Evolutionary conservation across 208 protist species (phyloP).

Genomic region (Crithidia mellificae): DNA sequence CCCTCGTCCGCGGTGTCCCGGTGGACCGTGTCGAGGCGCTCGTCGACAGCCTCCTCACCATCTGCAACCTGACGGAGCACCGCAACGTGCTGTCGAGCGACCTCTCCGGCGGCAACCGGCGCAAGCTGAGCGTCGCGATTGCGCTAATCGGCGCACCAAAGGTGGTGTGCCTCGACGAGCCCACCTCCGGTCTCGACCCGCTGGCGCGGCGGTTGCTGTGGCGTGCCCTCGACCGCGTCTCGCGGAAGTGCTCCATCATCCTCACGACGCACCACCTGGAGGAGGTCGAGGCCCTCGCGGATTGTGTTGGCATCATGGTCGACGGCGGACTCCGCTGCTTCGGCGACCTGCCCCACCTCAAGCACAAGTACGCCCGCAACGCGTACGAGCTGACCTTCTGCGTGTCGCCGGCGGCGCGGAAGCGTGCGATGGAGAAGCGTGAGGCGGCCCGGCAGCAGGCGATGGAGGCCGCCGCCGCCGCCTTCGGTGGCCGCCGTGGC

Average conservation of each 20-base stretch:
- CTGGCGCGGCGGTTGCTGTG: conserved; percentile 77
- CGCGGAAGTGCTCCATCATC: conserved; percentile 70
- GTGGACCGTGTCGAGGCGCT: conserved; percentile 22
- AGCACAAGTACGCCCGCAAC: conserved; percentile 80
- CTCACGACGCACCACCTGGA: conserved; percentile 94
- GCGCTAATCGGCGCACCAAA: conserved; percentile 66
- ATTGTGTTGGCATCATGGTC: conserved; percentile 89
- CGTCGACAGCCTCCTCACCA: conserved; percentile 30
- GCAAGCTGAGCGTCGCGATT: conserved; percentile 79
- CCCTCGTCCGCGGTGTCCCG: conserved; percentile 72
- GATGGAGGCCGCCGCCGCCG: neutral
- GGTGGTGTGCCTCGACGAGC: conserved; percentile 81
- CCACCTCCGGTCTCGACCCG: conserved; percentile 75
- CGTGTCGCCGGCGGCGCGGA: conserved; percentile 26
- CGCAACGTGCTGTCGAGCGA: conserved; percentile 29
- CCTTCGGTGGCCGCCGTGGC: neutral
- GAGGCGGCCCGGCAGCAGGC: conserved; percentile 1
- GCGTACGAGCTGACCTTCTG: conserved; percentile 68
- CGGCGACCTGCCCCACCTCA: conserved; percentile 85
- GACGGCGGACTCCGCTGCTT: conserved; percentile 86
- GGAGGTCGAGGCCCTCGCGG: conserved; percentile 88
- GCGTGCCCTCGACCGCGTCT: conserved; percentile 66
- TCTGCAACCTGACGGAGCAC: conserved; percentile 42
- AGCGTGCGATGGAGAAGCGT: neutral
- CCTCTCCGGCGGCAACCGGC: conserved; percentile 75